Evolutionary conservation across 331 rosid species (phyloP), one percentile per base, ranked within the genome.

Genomic region (Telfairia occidentalis): DNA sequence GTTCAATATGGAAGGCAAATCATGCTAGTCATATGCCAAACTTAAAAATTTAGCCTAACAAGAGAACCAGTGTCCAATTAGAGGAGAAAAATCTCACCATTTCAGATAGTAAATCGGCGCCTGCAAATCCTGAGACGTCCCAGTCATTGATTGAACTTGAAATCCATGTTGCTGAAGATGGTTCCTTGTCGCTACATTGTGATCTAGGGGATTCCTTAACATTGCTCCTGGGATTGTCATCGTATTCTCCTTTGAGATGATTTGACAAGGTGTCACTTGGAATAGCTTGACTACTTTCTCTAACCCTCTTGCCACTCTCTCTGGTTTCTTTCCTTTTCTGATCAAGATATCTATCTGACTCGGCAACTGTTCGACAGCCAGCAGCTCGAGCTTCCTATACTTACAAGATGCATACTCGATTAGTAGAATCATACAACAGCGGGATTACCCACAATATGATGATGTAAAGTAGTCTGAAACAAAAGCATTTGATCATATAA

Each of bases 301-400:
- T 81, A 0, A 65, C 53, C 76, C 76, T 87, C 46, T 73, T 59
- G 32, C 73, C 79, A 81, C 67, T 74, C 78, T 76, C 82, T 78
- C 83, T 89, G n/a, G 70, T 78, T 78, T 84, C 92, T 74, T 78
- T 73, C 75, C 85, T 82, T 83, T 92, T 89, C 78, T 82, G 81
- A 77, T 83, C 87, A 71, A 86, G 72, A 76, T 85, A 90, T 75
- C 32, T 84, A 67, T 81, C 59, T 53, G 89, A 92, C 58, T 90
- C 91, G 0, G 80, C 85, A 54, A 85, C 86, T 42, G 90, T 89
- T 80, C 57, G 84, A 84, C 93, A 92, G 15, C 97, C 97, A 50
- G 92, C 90, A 74, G 85, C 81, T 83, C 88, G 90, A 76, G 97
- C 96, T 76, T 86, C 93, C 98, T 90, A 80, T 78, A 76, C 49